phyloP scores from a whole-genome alignment of 176 grass and related monocot genomes.

The Aechmea fasciata region DNA sequence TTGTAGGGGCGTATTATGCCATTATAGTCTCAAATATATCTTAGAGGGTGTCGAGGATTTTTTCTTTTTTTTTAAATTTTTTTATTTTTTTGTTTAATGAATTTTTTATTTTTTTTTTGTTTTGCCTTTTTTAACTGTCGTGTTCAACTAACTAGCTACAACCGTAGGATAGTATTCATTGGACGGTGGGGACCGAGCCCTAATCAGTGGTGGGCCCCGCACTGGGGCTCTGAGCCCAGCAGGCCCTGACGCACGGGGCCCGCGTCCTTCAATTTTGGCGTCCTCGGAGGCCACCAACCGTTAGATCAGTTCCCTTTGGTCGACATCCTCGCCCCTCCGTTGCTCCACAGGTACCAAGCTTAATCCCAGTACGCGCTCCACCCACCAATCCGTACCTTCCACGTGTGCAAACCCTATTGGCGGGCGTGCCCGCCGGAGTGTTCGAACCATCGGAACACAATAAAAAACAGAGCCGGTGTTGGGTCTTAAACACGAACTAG shows the following conservation, averaged over 20 bases:
- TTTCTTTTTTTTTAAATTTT: too few relatives aligned
- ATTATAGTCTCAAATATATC: not conserved
- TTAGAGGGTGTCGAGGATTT: too few relatives aligned
- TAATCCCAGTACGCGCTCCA: not conserved
- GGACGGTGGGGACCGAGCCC: not conserved
- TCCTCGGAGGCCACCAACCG: not conserved
- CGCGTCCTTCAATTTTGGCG: not conserved
- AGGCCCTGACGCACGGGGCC: not conserved
- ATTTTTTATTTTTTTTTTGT: not conserved
- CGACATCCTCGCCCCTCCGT: not conserved
- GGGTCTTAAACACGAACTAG: constrained; percentile 12
- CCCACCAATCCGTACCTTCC: too few relatives aligned
- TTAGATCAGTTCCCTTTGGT: not conserved
- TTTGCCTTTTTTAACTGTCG: constrained; percentile 24
- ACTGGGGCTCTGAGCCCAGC: not conserved
- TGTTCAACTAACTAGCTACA: constrained; percentile 20
- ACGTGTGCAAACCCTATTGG: not conserved
- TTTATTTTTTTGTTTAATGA: too few relatives aligned
- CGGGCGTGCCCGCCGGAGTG: not conserved
- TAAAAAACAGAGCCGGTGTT: not conserved
- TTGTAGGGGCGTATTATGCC: not conserved
- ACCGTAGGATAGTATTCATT: constrained; percentile 6
- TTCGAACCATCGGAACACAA: constrained; percentile 10
- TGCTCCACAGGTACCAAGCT: not conserved
- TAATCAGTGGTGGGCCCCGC: not conserved